Conservation (phyloP, 345 rosid genomes). For the Brassica rapa region DNA sequence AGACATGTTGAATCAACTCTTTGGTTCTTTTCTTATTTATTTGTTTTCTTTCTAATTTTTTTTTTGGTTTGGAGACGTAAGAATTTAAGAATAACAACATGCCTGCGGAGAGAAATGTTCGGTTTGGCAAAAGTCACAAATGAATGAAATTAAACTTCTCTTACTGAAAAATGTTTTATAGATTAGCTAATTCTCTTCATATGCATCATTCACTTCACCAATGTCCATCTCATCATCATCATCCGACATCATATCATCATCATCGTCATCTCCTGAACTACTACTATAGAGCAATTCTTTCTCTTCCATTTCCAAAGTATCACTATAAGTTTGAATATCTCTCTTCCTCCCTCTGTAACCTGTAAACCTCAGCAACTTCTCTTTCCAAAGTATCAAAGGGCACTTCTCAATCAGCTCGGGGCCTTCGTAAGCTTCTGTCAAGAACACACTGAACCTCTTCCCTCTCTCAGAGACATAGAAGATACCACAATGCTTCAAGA, state of each 20-base stretch:
- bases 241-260: slow-evolving; percentile 37
- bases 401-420: slow-evolving; percentile 63
- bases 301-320: slow-evolving; percentile 57
- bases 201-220: slow-evolving; percentile 41
- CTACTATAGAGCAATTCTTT: slow-evolving; percentile 35
- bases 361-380: slow-evolving; percentile 54
- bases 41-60: slow-evolving; percentile 20
- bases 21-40: slow-evolving; percentile 40
- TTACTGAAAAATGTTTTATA: not conserved
- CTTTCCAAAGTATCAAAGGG: slow-evolving; percentile 70
- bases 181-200: slow-evolving; percentile 15
- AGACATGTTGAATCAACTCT: slow-evolving; percentile 59
- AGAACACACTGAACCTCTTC: slow-evolving; percentile 82
- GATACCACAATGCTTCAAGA: slow-evolving; percentile 82
- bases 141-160: slow-evolving; percentile 12
- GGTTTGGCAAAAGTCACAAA: slow-evolving; percentile 29
- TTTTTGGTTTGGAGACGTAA: slow-evolving; percentile 14
- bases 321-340: slow-evolving; percentile 51
- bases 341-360: slow-evolving; percentile 70
- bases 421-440: slow-evolving; percentile 77
- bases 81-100: slow-evolving; percentile 19
- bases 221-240: slow-evolving; percentile 52
- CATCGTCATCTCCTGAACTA: slow-evolving; percentile 42
- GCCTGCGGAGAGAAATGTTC: not conserved
- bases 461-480: slow-evolving; percentile 95